Evolutionary conservation across 371 early-diverging fungal genomes (phyloP).

Genomic region (Choanephora cucurbitarum): DNA sequence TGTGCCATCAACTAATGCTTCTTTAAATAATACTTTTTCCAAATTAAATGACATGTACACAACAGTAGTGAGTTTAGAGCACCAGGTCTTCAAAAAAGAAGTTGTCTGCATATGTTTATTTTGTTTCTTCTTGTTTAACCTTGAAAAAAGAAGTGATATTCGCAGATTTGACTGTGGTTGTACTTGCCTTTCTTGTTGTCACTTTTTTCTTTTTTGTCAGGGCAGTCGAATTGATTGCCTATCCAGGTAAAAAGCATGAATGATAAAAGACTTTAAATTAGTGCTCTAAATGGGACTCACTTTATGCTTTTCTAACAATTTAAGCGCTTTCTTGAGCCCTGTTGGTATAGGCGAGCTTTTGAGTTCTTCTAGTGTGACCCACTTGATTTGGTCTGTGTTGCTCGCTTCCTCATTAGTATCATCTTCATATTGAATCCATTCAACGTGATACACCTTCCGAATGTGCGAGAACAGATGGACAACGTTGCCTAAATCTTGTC

Average conservation of each 20-base stretch:
- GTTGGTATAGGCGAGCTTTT: slow-evolving; percentile 65
- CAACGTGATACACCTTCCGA: slow-evolving; percentile 60
- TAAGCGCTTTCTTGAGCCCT: slow-evolving; percentile 66
- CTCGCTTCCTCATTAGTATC: neutral
- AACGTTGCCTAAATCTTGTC: slow-evolving; percentile 58
- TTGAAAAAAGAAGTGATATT: slow-evolving; percentile 17
- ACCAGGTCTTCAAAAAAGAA: too few species aligned
- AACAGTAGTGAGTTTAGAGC: too few species aligned
- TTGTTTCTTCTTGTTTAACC: neutral
- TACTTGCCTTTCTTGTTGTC: slow-evolving; percentile 3
- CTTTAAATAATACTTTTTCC: too few species aligned
- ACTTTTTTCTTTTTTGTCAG: slow-evolving; percentile 10
- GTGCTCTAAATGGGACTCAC: slow-evolving; percentile 1
- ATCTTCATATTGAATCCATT: slow-evolving; percentile 46
- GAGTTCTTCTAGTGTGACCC: slow-evolving; percentile 59
- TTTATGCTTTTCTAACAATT: slow-evolving; percentile 51
- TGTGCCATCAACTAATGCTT: too few species aligned
- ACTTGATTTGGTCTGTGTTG: slow-evolving; percentile 28
- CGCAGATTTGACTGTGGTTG: slow-evolving; percentile 10
- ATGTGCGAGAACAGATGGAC: slow-evolving; percentile 78
- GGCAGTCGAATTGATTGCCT: slow-evolving; percentile 9
- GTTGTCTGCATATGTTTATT: too few species aligned
- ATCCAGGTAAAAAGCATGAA: neutral
- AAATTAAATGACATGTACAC: too few species aligned
- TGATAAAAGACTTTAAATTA: neutral